Evolutionary conservation across 805 yeast species (phyloP).

Genomic region (Schwanniomyces sp.): DNA sequence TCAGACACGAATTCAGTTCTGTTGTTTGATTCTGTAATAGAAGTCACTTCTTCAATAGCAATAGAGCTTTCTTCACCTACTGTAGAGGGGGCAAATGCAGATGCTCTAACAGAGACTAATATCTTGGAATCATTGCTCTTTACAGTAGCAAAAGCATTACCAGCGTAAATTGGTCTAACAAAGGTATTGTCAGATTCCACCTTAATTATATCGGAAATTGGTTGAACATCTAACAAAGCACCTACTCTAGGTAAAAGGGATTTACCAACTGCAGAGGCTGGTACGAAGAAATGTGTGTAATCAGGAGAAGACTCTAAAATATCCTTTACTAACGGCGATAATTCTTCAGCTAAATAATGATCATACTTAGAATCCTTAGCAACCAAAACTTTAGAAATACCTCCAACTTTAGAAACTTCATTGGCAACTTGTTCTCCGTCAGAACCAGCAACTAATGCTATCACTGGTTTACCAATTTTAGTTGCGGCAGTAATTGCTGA

Average conservation of each 20-base stretch:
- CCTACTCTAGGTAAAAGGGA: conserved; percentile 83
- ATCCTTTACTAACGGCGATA: conserved; percentile 64
- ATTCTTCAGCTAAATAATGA: conserved; percentile 75
- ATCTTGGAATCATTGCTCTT: conserved; percentile 64
- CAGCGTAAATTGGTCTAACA: conserved; percentile 94
- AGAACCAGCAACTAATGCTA: conserved; percentile 74
- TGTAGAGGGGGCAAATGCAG: conserved; percentile 59
- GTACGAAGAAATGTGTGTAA: conserved; percentile 72
- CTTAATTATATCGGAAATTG: conserved; percentile 76
- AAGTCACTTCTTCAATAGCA: conserved; percentile 49
- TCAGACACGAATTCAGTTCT: conserved; percentile 72
- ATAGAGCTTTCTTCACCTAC: conserved; percentile 36
- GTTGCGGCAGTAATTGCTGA: conserved; percentile 77
- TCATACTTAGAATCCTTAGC: conserved; percentile 61
- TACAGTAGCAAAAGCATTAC: conserved; percentile 86
- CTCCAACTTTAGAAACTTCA: conserved; percentile 53
- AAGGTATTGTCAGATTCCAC: conserved; percentile 70
- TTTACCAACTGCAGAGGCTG: conserved; percentile 88
- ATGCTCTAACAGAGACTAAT: conserved; percentile 76
- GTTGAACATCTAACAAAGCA: conserved; percentile 83
- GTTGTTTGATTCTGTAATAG: conserved; percentile 33
- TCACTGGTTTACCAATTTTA: conserved; percentile 72
- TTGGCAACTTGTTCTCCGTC: conserved; percentile 49
- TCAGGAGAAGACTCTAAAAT: conserved; percentile 37
- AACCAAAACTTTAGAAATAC: conserved; percentile 55